Conservation (phyloP, 768 basidiomycete genomes). For the Rubroboletus satanas region DNA sequence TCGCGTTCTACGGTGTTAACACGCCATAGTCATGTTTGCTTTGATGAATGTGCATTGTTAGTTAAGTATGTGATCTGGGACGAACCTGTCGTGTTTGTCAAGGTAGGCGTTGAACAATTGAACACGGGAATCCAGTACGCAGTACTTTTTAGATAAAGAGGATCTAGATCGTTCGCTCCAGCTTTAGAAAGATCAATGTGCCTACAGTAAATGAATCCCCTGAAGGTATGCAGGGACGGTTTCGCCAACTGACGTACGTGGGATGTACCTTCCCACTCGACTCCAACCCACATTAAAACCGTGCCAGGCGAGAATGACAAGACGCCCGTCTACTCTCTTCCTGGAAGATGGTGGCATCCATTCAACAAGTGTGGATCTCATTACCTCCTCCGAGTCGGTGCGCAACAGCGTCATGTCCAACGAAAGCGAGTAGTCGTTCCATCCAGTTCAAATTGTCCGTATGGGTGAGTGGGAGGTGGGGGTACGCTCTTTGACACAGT, state of each 20-base stretch:
- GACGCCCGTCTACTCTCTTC: no score
- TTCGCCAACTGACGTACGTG: background rate
- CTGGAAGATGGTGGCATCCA: background rate
- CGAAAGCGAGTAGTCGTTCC: background rate
- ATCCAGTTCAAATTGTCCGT: conserved; percentile 7
- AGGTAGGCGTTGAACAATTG: background rate
- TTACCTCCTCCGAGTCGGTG: no score
- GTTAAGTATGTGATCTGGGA: background rate
- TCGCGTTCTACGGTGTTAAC: background rate
- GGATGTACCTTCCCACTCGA: background rate
- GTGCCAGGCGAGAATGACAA: background rate
- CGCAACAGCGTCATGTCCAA: no score
- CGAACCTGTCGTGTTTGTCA: background rate
- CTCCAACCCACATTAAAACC: background rate
- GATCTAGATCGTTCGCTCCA: background rate
- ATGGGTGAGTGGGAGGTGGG: conserved; percentile 17
- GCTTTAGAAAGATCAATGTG: background rate
- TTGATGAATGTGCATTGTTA: background rate
- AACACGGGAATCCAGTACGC: background rate
- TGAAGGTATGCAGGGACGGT: background rate
- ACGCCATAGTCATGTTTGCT: background rate
- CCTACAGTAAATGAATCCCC: background rate
- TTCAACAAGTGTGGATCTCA: background rate
- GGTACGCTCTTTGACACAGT: background rate
- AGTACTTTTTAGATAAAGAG: background rate